Conservation (phyloP, 495 filamentous ascomycete genomes). For the Xylaria venustula region DNA sequence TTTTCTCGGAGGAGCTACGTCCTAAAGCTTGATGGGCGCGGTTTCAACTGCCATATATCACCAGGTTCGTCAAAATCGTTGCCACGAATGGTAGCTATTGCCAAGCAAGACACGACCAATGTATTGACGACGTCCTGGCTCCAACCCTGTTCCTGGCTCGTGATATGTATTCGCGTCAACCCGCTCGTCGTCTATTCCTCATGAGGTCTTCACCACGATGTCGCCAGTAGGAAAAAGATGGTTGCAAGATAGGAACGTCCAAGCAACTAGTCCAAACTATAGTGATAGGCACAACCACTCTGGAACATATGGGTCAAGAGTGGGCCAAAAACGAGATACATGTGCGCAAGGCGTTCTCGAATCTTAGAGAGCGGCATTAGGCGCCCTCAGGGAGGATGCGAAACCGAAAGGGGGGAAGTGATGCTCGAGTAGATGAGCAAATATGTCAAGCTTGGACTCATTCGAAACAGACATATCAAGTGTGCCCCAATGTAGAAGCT, state of each 20-base stretch:
- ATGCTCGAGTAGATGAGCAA: not conserved
- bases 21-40: not conserved
- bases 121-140: not conserved
- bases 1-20: not conserved
- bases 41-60: not conserved
- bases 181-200: not conserved
- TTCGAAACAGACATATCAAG: not conserved
- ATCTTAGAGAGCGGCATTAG: not conserved
- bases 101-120: not conserved
- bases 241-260: not conserved
- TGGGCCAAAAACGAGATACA: not conserved
- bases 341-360: not conserved
- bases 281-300: not conserved
- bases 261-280: not conserved
- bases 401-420: not conserved
- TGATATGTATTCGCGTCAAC: not conserved
- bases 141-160: not conserved
- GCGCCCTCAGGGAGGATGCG: not conserved
- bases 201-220: not conserved
- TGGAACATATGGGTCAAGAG: not conserved
- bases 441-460: not conserved
- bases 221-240: not conserved
- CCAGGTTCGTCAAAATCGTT: not conserved
- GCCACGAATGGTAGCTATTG: not conserved
- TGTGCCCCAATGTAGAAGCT: not conserved